phyloP scores from a whole-genome alignment of 1,284 basidiomycete genomes.

The Coniophora puteana region DNA sequence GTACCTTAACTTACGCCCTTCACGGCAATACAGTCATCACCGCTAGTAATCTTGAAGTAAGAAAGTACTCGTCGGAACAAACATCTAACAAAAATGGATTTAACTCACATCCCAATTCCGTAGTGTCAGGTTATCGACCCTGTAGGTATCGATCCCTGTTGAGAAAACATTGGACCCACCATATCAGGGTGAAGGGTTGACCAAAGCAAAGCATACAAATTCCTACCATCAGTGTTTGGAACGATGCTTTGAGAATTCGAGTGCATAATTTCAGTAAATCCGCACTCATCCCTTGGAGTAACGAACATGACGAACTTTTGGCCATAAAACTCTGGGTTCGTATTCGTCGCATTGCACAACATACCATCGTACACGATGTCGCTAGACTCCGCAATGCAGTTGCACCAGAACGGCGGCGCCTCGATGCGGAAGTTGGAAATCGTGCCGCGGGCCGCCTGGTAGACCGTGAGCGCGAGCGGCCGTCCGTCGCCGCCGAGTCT shows the following conservation, averaged over 20 bases:
- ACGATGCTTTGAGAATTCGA: too few species aligned
- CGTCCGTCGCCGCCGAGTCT: constrained; percentile 55
- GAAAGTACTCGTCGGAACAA: neutral
- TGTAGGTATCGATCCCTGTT: constrained; percentile 57
- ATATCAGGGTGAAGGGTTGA: constrained; percentile 5
- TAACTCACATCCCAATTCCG: constrained; percentile 46
- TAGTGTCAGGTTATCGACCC: constrained; percentile 47
- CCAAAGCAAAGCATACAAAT: neutral
- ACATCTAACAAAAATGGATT: neutral
- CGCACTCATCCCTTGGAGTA: constrained; percentile 8
- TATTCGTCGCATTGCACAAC: constrained; percentile 58
- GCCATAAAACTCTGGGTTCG: constrained; percentile 44
- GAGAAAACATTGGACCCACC: too few species aligned
- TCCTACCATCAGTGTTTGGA: constrained; percentile 59
- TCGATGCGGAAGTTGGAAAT: constrained; percentile 53
- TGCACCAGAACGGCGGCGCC: constrained; percentile 66
- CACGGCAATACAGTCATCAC: constrained; percentile 67
- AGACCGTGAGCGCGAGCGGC: constrained; percentile 58
- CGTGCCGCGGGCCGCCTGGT: constrained; percentile 40
- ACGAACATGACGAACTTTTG: constrained; percentile 39
- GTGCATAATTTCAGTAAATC: constrained; percentile 1
- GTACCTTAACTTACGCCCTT: constrained; percentile 45
- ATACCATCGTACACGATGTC: constrained; percentile 59
- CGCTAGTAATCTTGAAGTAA: constrained; percentile 44
- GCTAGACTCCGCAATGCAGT: constrained; percentile 48